These are phyloP conservation scores for Blastocystis sp. DNA, from an alignment of 352 stramenopile species.

Conservation along the genomic window DNA sequence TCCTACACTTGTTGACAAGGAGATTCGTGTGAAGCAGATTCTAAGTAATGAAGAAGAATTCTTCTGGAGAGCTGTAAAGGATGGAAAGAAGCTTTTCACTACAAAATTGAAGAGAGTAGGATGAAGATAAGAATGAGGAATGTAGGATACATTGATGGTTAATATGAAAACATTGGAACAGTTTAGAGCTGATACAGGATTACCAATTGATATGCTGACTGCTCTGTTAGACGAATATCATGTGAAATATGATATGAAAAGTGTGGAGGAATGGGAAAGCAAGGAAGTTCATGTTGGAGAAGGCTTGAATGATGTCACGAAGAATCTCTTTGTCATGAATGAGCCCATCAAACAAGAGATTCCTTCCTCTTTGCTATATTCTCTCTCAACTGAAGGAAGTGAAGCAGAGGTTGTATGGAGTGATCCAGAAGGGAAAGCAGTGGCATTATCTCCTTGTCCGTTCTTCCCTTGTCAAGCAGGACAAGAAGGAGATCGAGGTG, in stretches of 20 bases:
- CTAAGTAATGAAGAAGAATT: constrained; percentile 46
- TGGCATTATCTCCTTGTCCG: constrained; percentile 9
- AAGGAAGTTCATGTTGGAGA: not conserved
- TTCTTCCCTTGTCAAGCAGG: constrained; percentile 54
- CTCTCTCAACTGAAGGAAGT: not conserved
- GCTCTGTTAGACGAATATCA: not conserved
- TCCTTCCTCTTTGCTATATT: not conserved
- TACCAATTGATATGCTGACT: constrained; percentile 45
- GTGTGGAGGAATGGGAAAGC: not conserved
- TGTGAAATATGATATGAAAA: not conserved
- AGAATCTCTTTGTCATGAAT: not conserved
- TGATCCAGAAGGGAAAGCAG: not conserved
- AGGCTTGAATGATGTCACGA: not conserved
- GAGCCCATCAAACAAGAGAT: not conserved
- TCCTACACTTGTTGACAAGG: not conserved
- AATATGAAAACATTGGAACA: constrained; percentile 1
- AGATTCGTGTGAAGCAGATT: constrained; percentile 28
- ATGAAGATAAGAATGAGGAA: not conserved
- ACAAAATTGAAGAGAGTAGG: constrained; percentile 41
- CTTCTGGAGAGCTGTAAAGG: constrained; percentile 54
- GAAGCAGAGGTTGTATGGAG: not conserved
- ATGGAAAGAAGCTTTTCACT: constrained; percentile 52
- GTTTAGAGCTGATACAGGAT: constrained; percentile 16
- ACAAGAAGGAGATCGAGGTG: constrained; percentile 40
- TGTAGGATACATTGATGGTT: not conserved